Evolutionary conservation across 345 rosid species (phyloP).

Genomic region (Eutrema yunnanense): DNA sequence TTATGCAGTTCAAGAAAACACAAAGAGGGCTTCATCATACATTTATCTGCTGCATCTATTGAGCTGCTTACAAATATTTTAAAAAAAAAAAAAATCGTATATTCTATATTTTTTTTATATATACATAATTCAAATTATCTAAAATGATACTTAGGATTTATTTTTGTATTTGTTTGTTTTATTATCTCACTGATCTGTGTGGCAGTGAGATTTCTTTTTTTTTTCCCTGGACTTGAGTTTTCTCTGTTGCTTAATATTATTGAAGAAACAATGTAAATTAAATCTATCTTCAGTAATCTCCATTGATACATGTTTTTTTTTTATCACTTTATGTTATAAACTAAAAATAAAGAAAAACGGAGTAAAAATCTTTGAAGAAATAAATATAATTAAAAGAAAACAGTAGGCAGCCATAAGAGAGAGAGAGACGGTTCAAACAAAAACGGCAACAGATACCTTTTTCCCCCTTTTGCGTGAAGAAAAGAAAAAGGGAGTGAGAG

Average conservation of each 20-base stretch:
- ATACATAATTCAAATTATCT: background rate
- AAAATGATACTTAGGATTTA: background rate
- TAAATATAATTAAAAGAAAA: background rate
- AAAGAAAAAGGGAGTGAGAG: background rate
- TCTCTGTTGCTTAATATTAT: background rate
- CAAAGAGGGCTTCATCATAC: conserved; percentile 11
- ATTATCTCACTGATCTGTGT: conserved; percentile 25
- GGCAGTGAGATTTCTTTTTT: conserved; percentile 26
- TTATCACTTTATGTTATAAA: background rate
- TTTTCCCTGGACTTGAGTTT: conserved; percentile 15
- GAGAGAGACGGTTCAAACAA: background rate
- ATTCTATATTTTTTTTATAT: background rate
- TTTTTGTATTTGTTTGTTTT: conserved; percentile 4
- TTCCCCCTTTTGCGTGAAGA: background rate
- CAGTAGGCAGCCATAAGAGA: background rate
- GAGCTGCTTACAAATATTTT: conserved; percentile 19
- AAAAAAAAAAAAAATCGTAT: too few relatives aligned
- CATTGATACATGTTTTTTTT: background rate
- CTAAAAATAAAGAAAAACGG: background rate
- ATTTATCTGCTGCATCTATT: background rate
- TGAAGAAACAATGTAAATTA: conserved; percentile 22
- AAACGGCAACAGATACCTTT: conserved; percentile 6
- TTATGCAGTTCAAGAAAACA: conserved; percentile 23
- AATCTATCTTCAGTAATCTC: background rate
- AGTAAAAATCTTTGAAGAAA: background rate